These are phyloP conservation scores for Cucurbita argyrosperma DNA, from an alignment of 306 rosid genomes.

Conservation along the genomic window DNA sequence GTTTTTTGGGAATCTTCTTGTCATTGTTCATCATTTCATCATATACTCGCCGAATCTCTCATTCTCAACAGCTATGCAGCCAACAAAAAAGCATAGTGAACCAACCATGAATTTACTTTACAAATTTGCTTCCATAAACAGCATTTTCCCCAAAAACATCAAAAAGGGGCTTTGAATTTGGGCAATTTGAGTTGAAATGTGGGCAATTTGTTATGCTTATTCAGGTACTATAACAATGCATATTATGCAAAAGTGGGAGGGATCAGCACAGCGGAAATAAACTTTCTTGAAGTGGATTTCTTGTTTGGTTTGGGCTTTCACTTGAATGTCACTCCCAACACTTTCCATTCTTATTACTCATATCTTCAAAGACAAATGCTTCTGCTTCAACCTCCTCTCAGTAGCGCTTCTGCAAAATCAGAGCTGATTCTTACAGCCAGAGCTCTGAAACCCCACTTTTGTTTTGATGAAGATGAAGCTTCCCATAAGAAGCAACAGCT, in stretches of 20 bases:
- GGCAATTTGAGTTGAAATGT: background rate
- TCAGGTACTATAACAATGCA: slow-evolving; percentile 90
- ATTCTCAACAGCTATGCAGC: background rate
- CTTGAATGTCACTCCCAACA: slow-evolving; percentile 65
- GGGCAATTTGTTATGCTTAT: background rate
- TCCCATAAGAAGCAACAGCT: slow-evolving; percentile 55
- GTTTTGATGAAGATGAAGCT: slow-evolving; percentile 72
- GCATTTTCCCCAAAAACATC: background rate
- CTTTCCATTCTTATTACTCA: slow-evolving; percentile 55
- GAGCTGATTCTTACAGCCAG: slow-evolving; percentile 32
- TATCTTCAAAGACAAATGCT: slow-evolving; percentile 74
- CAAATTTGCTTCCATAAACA: background rate
- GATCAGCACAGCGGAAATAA: slow-evolving; percentile 79
- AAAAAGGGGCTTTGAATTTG: background rate
- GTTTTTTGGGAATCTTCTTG: background rate
- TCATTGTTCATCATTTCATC: background rate
- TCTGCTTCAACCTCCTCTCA: slow-evolving; percentile 45
- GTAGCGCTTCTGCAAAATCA: slow-evolving; percentile 23
- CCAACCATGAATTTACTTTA: background rate
- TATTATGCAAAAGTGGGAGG: slow-evolving; percentile 98
- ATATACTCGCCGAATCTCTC: background rate
- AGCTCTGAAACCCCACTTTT: slow-evolving; percentile 35
- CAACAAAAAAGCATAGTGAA: background rate
- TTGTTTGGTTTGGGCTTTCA: slow-evolving; percentile 77
- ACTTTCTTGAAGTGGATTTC: slow-evolving; percentile 84